Percentiles rank a stretch among this genome's conserved stretches.
These are phyloP conservation scores for Sesbania bispinosa DNA, from an alignment of 306 rosid genomes.

Conservation along the genomic window DNA sequence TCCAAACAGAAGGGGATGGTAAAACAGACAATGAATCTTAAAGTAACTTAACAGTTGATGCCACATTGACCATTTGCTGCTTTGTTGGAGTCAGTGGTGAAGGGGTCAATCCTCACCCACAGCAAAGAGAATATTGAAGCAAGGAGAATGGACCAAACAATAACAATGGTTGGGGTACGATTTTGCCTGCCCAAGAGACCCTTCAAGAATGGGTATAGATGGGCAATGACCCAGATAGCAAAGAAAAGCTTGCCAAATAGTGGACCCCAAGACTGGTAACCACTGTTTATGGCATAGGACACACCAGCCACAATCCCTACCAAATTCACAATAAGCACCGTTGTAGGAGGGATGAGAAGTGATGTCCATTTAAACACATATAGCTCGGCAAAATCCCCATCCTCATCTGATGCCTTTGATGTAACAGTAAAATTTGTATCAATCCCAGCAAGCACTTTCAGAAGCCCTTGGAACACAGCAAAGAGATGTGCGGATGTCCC, in stretches of 20 bases:
- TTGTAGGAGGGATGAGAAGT: constrained; percentile 92
- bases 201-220: constrained; percentile 90
- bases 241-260: constrained; percentile 81
- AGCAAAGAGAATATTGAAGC: constrained; percentile 90
- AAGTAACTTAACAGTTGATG: constrained; percentile 55
- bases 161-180: constrained; percentile 89
- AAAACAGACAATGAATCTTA: constrained; percentile 24
- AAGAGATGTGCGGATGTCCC: constrained; percentile 98
- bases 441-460: constrained; percentile 91
- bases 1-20: constrained; percentile 8
- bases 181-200: constrained; percentile 88
- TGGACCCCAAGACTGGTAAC: constrained; percentile 97
- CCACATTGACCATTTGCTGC: constrained; percentile 73
- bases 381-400: constrained; percentile 89
- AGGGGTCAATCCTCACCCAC: constrained; percentile 94
- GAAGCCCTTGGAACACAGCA: constrained; percentile 95
- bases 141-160: constrained; percentile 86
- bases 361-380: constrained; percentile 94
- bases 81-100: constrained; percentile 42
- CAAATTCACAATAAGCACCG: constrained; percentile 74
- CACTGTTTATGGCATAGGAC: constrained; percentile 83
- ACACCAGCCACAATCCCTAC: constrained; percentile 92
- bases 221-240: constrained; percentile 93
- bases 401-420: constrained; percentile 89
- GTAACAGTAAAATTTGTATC: constrained; percentile 92